Percentiles rank a stretch among this genome's conserved stretches.
These are phyloP conservation scores for Hirschfeldia incana DNA, from an alignment of 345 rosid genomes.

Conservation along the genomic window DNA sequence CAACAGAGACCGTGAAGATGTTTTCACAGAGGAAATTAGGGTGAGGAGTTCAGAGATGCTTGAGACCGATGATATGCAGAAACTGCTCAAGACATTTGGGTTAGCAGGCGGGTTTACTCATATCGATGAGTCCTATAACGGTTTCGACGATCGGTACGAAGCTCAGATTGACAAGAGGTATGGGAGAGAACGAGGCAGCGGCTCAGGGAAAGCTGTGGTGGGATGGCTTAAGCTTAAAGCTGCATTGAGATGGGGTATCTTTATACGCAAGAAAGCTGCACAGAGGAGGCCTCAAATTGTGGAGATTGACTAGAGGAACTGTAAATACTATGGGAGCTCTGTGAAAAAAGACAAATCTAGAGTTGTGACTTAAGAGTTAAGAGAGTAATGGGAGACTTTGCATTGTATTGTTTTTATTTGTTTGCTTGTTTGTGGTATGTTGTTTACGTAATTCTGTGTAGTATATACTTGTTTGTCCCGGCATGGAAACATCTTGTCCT, in stretches of 20 bases:
- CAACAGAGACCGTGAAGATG: slow-evolving; percentile 59
- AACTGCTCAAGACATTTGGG: slow-evolving; percentile 59
- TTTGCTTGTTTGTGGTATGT: not conserved
- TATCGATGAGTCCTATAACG: slow-evolving; percentile 48
- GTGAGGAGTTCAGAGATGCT: slow-evolving; percentile 82
- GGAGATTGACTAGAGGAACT: slow-evolving; percentile 25
- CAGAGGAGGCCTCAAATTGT: slow-evolving; percentile 28
- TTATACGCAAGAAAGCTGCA: slow-evolving; percentile 61
- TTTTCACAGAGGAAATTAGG: slow-evolving; percentile 63
- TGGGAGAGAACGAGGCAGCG: slow-evolving; percentile 42
- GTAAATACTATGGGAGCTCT: not conserved
- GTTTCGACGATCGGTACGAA: slow-evolving; percentile 50
- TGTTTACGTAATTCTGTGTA: not conserved
- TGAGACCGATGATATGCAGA: slow-evolving; percentile 81
- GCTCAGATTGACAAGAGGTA: slow-evolving; percentile 44
- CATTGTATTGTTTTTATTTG: not conserved
- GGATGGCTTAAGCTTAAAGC: slow-evolving; percentile 91
- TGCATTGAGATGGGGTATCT: slow-evolving; percentile 87
- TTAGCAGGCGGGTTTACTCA: slow-evolving; percentile 47
- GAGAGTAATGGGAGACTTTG: not conserved
- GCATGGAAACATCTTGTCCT: slow-evolving; percentile 6
- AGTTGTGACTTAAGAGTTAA: not conserved
- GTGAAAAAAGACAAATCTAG: not conserved
- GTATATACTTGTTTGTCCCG: not conserved
- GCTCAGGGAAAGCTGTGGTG: slow-evolving; percentile 86